Percentiles rank a stretch among this genome's conserved stretches.
Evolutionary conservation across 331 rosid genomes (phyloP).

Genomic region (Acacia pycnantha): DNA sequence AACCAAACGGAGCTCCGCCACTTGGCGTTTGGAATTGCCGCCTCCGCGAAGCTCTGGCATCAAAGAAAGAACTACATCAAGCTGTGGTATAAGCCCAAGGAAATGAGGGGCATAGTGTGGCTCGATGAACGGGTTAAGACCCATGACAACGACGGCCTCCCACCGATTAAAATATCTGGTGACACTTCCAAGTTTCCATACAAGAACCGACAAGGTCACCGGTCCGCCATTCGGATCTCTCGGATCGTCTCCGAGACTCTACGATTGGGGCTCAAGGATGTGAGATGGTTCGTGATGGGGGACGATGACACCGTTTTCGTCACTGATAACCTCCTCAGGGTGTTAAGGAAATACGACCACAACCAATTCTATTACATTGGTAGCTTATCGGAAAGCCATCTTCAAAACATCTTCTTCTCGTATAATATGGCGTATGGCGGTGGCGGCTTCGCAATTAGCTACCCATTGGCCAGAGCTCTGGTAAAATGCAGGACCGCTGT

Average conservation of each 20-base stretch:
- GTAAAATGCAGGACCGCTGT: constrained; percentile 82
- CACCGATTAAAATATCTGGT: constrained; percentile 62
- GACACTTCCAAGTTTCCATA: constrained; percentile 65
- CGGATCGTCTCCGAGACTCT: constrained; percentile 87
- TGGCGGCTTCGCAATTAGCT: constrained; percentile 93
- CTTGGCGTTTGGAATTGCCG: constrained; percentile 89
- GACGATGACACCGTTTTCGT: constrained; percentile 97
- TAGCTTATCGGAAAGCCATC: constrained; percentile 81
- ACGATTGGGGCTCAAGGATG: constrained; percentile 61
- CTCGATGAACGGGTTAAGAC: constrained; percentile 52
- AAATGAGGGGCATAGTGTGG: constrained; percentile 91
- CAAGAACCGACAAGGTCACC: constrained; percentile 81
- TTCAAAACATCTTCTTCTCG: constrained; percentile 91
- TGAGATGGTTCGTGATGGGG: constrained; percentile 96
- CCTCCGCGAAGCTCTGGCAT: constrained; percentile 84
- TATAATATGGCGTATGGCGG: constrained; percentile 99
- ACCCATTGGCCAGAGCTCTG: constrained; percentile 65
- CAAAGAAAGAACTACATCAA: constrained; percentile 82
- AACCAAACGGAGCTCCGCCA: constrained; percentile 56
- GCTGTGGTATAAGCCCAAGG: constrained; percentile 67
- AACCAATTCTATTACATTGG: constrained; percentile 80
- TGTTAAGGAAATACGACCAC: constrained; percentile 74
- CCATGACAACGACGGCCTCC: constrained; percentile 40
- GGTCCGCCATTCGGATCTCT: constrained; percentile 90
- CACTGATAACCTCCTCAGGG: constrained; percentile 63